phyloP scores from a whole-genome alignment of 371 early-diverging fungal species.

The Mortierella sp. region DNA sequence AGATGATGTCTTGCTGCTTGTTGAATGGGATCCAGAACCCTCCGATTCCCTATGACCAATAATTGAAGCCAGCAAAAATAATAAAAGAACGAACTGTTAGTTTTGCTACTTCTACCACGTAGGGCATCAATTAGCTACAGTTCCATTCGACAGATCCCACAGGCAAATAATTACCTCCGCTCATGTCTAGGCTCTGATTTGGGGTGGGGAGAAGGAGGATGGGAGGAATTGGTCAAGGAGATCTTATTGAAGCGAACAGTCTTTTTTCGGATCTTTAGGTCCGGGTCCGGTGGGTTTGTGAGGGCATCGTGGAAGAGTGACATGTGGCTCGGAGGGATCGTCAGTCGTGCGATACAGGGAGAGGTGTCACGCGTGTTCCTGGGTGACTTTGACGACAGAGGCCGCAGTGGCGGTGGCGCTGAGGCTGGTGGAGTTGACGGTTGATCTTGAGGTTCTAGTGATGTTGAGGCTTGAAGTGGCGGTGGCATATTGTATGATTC shows the following conservation, averaged over 20 bases:
- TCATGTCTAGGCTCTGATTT: not conserved
- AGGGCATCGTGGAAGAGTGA: slow-evolving; percentile 22
- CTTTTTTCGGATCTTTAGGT: slow-evolving; percentile 34
- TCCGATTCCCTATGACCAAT: not conserved
- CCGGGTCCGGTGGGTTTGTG: slow-evolving; percentile 22
- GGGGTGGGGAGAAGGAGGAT: too few species aligned
- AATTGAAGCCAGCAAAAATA: not conserved
- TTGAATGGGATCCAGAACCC: not conserved
- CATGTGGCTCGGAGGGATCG: slow-evolving; percentile 29
- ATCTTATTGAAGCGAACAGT: slow-evolving; percentile 31
- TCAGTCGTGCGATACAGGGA: slow-evolving; percentile 15
- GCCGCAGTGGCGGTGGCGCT: not conserved
- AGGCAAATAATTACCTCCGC: slow-evolving; percentile 43
- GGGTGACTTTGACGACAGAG: not conserved
- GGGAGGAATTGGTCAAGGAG: not conserved
- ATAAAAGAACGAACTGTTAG: too few species aligned
- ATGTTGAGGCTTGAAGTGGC: not conserved
- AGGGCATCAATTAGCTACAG: not conserved
- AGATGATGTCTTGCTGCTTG: not conserved
- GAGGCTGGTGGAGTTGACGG: not conserved
- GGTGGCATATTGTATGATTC: too few species aligned
- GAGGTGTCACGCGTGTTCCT: not conserved
- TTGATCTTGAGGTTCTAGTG: not conserved
- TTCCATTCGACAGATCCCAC: not conserved
- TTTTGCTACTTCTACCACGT: not conserved